Conservation (phyloP, 768 basidiomycete genomes). For the Tephrocybe rancida region DNA sequence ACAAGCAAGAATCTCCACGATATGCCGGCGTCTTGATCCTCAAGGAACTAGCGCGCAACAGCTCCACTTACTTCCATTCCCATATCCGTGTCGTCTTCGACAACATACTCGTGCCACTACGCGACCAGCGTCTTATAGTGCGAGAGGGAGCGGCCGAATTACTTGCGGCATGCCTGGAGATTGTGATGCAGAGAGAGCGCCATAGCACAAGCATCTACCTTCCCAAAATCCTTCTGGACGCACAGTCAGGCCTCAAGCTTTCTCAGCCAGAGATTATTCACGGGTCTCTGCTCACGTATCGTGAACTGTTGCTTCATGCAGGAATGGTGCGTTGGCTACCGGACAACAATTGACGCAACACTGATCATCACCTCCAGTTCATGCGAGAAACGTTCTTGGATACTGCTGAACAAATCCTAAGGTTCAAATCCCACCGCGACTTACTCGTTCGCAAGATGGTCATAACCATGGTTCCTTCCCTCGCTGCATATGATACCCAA, state of each 20-base stretch:
- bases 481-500: slow-evolving; percentile 92
- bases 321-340: slow-evolving; percentile 71
- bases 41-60: slow-evolving; percentile 91
- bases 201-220: slow-evolving; percentile 68
- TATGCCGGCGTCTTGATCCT: slow-evolving; percentile 94
- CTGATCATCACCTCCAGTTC: slow-evolving; percentile 51
- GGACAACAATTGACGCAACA: background rate
- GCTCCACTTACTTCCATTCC: slow-evolving; percentile 83
- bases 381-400: slow-evolving; percentile 87
- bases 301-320: slow-evolving; percentile 90
- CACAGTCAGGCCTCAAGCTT: slow-evolving; percentile 79
- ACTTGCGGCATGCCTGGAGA: slow-evolving; percentile 90
- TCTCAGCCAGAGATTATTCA: slow-evolving; percentile 88
- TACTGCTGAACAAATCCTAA: slow-evolving; percentile 87
- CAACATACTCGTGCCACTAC: slow-evolving; percentile 87
- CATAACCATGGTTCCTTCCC: slow-evolving; percentile 91
- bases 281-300: slow-evolving; percentile 89
- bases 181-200: slow-evolving; percentile 75
- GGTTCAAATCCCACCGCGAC: slow-evolving; percentile 88
- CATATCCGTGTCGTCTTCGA: slow-evolving; percentile 89
- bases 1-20: slow-evolving; percentile 80
- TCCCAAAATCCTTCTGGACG: slow-evolving; percentile 84
- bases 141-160: slow-evolving; percentile 93
- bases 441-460: slow-evolving; percentile 90
- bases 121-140: slow-evolving; percentile 88